These are phyloP conservation scores for Saxispiralis lemnorum DNA, from an alignment of 495 filamentous ascomycete genomes.

Conservation along the genomic window DNA sequence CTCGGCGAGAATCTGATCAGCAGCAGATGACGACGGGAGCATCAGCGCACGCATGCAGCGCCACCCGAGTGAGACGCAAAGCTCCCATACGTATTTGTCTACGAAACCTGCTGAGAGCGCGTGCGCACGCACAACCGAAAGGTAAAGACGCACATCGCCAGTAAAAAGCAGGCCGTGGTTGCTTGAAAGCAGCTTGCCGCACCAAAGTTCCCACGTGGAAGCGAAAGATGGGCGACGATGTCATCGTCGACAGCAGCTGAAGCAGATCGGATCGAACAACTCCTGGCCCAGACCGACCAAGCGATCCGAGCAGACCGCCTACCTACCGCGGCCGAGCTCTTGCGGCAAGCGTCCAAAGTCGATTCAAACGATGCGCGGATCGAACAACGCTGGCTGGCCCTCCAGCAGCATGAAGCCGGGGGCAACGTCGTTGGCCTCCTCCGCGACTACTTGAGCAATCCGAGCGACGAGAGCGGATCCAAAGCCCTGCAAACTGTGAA, in stretches of 20 bases:
- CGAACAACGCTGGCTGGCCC: conserved; percentile 8
- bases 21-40: too few relatives aligned
- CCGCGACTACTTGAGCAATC: conserved; percentile 30
- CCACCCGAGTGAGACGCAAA: too few relatives aligned
- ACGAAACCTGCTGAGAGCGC: too few relatives aligned
- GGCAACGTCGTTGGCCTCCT: background rate
- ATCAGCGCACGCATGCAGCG: too few relatives aligned
- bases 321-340: conserved; percentile 7
- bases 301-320: conserved; percentile 1
- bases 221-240: too few relatives aligned
- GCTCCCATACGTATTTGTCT: too few relatives aligned
- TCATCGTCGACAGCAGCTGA: background rate
- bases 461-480: conserved; percentile 38
- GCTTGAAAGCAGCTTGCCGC: too few relatives aligned
- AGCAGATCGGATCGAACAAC: background rate
- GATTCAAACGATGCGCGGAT: conserved; percentile 4
- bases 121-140: too few relatives aligned
- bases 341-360: conserved; percentile 10
- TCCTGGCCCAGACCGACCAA: conserved; percentile 7
- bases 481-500: conserved; percentile 38
- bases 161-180: too few relatives aligned
- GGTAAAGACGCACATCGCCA: too few relatives aligned
- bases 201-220: too few relatives aligned
- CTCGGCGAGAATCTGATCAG: too few relatives aligned
- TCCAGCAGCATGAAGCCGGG: background rate